Percentiles rank a stretch among this genome's conserved stretches.
These are phyloP conservation scores for Panaeolus papilionaceus DNA, from an alignment of 768 basidiomycete genomes.

Conservation along the genomic window DNA sequence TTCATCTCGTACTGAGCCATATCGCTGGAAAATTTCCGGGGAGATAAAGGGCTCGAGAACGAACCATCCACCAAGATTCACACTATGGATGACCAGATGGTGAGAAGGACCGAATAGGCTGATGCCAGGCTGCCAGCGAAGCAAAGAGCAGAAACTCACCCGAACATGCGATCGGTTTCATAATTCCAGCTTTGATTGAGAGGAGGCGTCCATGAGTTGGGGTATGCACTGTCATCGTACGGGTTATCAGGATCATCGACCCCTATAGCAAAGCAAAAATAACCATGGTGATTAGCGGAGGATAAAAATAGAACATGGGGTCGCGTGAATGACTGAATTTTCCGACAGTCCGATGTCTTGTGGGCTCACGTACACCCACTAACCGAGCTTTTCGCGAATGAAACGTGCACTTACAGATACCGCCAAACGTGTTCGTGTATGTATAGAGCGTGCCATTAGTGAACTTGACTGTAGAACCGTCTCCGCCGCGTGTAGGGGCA, in stretches of 20 bases:
- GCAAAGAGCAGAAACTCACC: slow-evolving; percentile 45
- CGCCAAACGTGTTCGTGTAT: slow-evolving; percentile 81
- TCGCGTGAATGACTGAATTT: neutral
- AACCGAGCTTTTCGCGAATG: neutral
- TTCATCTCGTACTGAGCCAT: slow-evolving; percentile 69
- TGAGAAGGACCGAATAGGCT: neutral
- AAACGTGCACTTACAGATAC: slow-evolving; percentile 60
- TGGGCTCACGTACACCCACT: neutral
- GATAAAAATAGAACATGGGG: neutral
- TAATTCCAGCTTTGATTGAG: slow-evolving; percentile 79
- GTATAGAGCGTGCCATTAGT: slow-evolving; percentile 76
- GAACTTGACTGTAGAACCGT: slow-evolving; percentile 69
- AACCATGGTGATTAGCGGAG: neutral
- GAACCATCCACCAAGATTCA: slow-evolving; percentile 82
- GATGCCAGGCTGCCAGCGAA: neutral
- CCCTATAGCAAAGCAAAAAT: slow-evolving; percentile 45
- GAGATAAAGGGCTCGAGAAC: slow-evolving; percentile 76
- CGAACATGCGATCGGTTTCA: slow-evolving; percentile 63
- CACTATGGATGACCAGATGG: slow-evolving; percentile 44
- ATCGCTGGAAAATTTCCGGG: slow-evolving; percentile 73
- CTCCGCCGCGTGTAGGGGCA: slow-evolving; percentile 64
- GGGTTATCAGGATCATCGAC: slow-evolving; percentile 74
- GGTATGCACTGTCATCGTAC: slow-evolving; percentile 74
- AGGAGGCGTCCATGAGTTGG: slow-evolving; percentile 83
- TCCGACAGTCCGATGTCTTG: neutral